These are phyloP conservation scores for Ceratocystis huliohia DNA, from an alignment of 2,329 filamentous ascomycete species.

Conservation along the genomic window DNA sequence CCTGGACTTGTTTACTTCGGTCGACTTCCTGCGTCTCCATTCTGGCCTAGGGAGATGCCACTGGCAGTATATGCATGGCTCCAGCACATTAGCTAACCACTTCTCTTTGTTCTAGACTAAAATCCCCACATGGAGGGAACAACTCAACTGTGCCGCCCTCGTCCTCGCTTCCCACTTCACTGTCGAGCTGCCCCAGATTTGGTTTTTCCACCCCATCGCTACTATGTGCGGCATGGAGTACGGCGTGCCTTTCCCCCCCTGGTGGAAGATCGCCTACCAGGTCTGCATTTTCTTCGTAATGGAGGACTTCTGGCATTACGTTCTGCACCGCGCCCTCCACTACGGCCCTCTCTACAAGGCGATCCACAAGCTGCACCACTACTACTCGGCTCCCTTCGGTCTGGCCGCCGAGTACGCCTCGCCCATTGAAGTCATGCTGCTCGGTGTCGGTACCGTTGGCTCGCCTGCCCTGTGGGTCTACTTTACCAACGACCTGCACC, in stretches of 20 bases:
- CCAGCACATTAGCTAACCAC: neutral
- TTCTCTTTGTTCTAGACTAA: constrained; percentile 41
- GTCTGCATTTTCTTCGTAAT: constrained; percentile 89
- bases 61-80: no score
- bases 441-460: constrained; percentile 76
- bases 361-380: constrained; percentile 98
- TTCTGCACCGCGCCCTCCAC: constrained; percentile 84
- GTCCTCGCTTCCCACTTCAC: constrained; percentile 94
- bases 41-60: no score
- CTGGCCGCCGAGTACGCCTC: constrained; percentile 95
- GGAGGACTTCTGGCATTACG: constrained; percentile 98
- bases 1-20: neutral
- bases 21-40: neutral
- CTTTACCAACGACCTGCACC: constrained; percentile 76
- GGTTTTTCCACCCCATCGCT: constrained; percentile 96
- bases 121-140: constrained; percentile 82
- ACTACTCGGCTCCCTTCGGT: constrained; percentile 94
- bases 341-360: constrained; percentile 90
- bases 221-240: constrained; percentile 83
- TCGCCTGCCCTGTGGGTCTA: constrained; percentile 73
- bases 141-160: constrained; percentile 85
- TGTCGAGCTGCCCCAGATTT: constrained; percentile 95
- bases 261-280: constrained; percentile 79
- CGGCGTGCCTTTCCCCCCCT: constrained; percentile 74
- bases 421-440: constrained; percentile 89